Conservation (phyloP, 2,329 filamentous ascomycete genomes). For the Ilyonectria mors-panacis region DNA sequence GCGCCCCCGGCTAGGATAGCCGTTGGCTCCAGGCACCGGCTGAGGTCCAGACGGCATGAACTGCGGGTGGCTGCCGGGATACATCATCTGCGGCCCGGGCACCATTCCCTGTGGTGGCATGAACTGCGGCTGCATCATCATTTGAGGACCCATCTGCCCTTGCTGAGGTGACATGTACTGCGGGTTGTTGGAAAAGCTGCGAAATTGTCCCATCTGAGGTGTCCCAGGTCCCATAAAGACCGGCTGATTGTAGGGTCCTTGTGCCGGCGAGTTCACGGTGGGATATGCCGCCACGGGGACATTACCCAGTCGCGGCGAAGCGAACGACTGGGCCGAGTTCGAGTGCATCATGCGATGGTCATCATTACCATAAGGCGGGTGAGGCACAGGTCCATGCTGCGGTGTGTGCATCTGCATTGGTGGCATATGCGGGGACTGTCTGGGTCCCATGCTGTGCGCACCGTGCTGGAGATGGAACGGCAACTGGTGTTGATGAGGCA, state of each 20-base stretch:
- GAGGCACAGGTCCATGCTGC: slow-evolving; percentile 77
- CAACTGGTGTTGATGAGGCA: slow-evolving; percentile 87
- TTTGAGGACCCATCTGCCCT: slow-evolving; percentile 79
- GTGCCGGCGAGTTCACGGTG: slow-evolving; percentile 78
- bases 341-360: slow-evolving; percentile 92
- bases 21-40: slow-evolving; percentile 76
- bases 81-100: slow-evolving; percentile 85
- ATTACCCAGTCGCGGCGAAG: slow-evolving; percentile 84
- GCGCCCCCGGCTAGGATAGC: slow-evolving; percentile 90
- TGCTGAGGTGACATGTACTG: slow-evolving; percentile 82
- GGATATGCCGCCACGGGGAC: slow-evolving; percentile 77
- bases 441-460: slow-evolving; percentile 75
- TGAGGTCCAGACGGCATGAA: slow-evolving; percentile 76
- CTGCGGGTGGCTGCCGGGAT: slow-evolving; percentile 75
- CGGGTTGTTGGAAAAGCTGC: slow-evolving; percentile 78
- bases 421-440: slow-evolving; percentile 81
- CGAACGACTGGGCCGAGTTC: slow-evolving; percentile 86
- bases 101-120: slow-evolving; percentile 81
- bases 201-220: slow-evolving; percentile 78
- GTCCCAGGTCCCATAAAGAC: slow-evolving; percentile 80
- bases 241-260: slow-evolving; percentile 80
- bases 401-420: slow-evolving; percentile 83
- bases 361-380: slow-evolving; percentile 80
- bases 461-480: slow-evolving; percentile 86
- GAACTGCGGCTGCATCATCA: slow-evolving; percentile 89